Conservation (phyloP, 352 stramenopile genomes). For the Globisporangium carolinianum region DNA sequence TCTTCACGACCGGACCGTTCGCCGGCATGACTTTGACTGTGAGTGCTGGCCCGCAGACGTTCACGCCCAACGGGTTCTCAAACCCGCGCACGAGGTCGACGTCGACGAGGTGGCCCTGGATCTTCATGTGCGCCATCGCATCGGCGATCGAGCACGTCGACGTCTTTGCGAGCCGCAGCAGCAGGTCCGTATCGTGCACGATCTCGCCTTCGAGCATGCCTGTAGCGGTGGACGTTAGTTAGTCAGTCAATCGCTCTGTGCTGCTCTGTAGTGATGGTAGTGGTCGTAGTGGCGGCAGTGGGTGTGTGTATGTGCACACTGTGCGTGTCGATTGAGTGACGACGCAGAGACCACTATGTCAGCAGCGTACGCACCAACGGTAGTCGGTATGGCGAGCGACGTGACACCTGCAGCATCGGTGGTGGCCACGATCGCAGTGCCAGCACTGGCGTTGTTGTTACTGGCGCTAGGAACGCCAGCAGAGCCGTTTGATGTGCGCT, state of each 20-base stretch:
- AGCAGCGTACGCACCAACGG: slow-evolving; percentile 21
- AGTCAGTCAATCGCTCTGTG: slow-evolving; percentile 30
- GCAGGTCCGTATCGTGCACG: slow-evolving; percentile 48
- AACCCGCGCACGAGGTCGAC: slow-evolving; percentile 64
- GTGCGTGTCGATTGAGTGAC: too few species aligned
- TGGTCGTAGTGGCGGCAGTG: slow-evolving; percentile 13
- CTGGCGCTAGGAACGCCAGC: too few species aligned
- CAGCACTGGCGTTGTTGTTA: slow-evolving; percentile 3
- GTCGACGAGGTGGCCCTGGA: slow-evolving; percentile 73
- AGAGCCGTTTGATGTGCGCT: slow-evolving; percentile 26
- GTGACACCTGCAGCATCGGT: slow-evolving; percentile 13
- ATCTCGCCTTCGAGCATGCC: slow-evolving; percentile 67
- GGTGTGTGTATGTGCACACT: not conserved
- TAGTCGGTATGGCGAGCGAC: slow-evolving; percentile 19
- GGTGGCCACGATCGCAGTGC: not conserved
- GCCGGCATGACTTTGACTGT: slow-evolving; percentile 71
- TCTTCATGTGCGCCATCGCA: slow-evolving; percentile 66
- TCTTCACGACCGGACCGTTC: slow-evolving; percentile 50
- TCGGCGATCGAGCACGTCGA: slow-evolving; percentile 79
- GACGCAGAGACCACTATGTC: not conserved
- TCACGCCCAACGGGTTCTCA: slow-evolving; percentile 41
- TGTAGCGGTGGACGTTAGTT: slow-evolving; percentile 32
- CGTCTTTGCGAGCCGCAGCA: slow-evolving; percentile 67
- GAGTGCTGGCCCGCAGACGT: slow-evolving; percentile 71
- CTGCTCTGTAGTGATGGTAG: slow-evolving; percentile 26